Evolutionary conservation across 1,284 basidiomycete species (phyloP).

Genomic region (Ceratobasidium sp.): DNA sequence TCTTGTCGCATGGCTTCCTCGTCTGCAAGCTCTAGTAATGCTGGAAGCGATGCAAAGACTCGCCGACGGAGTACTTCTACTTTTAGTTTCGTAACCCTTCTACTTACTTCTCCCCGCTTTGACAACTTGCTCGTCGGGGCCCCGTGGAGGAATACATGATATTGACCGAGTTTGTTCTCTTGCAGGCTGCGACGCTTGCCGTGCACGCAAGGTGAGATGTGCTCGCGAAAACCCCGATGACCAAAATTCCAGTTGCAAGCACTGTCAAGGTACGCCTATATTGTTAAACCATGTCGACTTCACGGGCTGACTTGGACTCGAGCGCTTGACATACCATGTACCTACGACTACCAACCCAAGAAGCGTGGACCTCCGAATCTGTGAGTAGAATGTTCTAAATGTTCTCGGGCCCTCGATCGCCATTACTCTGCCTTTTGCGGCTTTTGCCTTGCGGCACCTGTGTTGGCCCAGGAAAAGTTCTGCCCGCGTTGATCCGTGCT

Average conservation of each 20-base stretch:
- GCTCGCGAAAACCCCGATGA: slow-evolving; percentile 72
- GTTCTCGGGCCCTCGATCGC: slow-evolving; percentile 14
- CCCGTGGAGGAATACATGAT: slow-evolving; percentile 10
- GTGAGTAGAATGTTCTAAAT: slow-evolving; percentile 57
- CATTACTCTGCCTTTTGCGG: slow-evolving; percentile 20
- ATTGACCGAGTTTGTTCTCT: slow-evolving; percentile 12
- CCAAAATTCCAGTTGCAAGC: slow-evolving; percentile 46
- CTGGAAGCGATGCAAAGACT: slow-evolving; percentile 24
- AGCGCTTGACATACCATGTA: slow-evolving; percentile 80
- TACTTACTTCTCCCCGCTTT: slow-evolving; percentile 9
- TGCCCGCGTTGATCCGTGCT: slow-evolving; percentile 23
- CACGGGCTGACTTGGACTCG: slow-evolving; percentile 76
- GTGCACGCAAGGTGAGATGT: slow-evolving; percentile 81
- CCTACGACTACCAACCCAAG: slow-evolving; percentile 90
- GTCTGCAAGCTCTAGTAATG: slow-evolving; percentile 9
- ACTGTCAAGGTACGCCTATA: slow-evolving; percentile 10
- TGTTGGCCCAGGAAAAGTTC: slow-evolving; percentile 27
- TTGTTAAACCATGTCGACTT: slow-evolving; percentile 59
- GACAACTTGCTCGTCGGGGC: background rate
- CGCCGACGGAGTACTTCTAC: slow-evolving; percentile 39
- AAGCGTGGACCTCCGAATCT: slow-evolving; percentile 88
- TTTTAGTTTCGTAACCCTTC: slow-evolving; percentile 37
- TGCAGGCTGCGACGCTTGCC: slow-evolving; percentile 80
- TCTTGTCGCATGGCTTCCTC: slow-evolving; percentile 23
- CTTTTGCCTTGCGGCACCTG: slow-evolving; percentile 24